These are phyloP conservation scores for Coprinopsis cinerea DNA, from an alignment of 768 basidiomycete genomes.

Conservation along the genomic window DNA sequence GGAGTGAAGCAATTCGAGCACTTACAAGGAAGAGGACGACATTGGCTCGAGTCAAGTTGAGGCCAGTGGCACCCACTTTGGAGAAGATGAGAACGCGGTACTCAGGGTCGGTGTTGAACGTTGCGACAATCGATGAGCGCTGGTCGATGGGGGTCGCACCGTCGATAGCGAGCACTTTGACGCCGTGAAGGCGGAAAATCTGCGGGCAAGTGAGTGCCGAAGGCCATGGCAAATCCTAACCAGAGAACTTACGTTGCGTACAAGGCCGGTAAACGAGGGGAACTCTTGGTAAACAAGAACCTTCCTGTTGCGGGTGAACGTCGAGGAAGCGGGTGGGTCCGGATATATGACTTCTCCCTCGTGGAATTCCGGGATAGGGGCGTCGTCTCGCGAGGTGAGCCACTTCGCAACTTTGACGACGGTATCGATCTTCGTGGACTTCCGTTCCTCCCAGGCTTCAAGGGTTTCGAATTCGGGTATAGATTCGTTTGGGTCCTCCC, in stretches of 20 bases:
- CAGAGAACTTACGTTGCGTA: slow-evolving; percentile 17
- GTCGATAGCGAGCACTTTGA: slow-evolving; percentile 10
- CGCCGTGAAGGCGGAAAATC: background rate
- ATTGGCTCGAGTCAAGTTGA: slow-evolving; percentile 18
- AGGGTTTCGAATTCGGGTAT: slow-evolving; percentile 13
- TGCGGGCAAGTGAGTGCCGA: background rate
- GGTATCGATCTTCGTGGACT: slow-evolving; percentile 18
- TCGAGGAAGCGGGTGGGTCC: background rate
- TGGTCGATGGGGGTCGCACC: slow-evolving; percentile 10
- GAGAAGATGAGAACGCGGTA: slow-evolving; percentile 18
- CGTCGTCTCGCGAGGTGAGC: slow-evolving; percentile 14
- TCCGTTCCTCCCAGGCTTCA: slow-evolving; percentile 12
- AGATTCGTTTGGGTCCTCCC: slow-evolving; percentile 2
- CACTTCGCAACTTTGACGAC: slow-evolving; percentile 11
- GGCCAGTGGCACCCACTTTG: slow-evolving; percentile 17
- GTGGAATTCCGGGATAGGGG: slow-evolving; percentile 11
- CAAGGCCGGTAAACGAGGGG: slow-evolving; percentile 12
- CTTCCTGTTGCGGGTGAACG: background rate
- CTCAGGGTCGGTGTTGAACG: slow-evolving; percentile 9
- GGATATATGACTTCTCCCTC: slow-evolving; percentile 15
- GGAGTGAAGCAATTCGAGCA: background rate
- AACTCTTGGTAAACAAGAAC: slow-evolving; percentile 21
- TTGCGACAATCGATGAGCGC: slow-evolving; percentile 11
- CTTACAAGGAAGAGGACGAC: slow-evolving; percentile 21
- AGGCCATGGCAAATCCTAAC: background rate